Base-by-base conservation (phyloP, 164 flowering plant species). In the Piper betle region DNA sequence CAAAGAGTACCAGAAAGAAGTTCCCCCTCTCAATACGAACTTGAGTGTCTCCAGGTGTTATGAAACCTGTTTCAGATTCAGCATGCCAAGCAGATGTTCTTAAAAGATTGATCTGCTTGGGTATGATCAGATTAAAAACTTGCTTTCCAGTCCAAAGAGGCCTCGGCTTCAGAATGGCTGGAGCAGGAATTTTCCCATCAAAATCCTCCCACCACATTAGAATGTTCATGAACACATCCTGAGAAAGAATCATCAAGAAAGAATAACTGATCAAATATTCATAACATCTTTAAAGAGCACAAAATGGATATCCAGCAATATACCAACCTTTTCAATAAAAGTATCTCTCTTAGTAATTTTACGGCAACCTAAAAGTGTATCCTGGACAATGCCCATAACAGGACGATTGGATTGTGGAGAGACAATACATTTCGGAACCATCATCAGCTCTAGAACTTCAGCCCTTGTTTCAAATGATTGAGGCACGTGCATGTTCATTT, bases 131-230 rank as follows among this genome's bases (percentile, higher is more conserved):
- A 76, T 91, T 94, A 55, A 94, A 94, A 43, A 94, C 97, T 82
- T 94, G 99, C 54, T 94, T 94, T 55, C 97, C 99, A 0, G 97
- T 94, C 99, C 99, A 94, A 62, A 88, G 84, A 37, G 99, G 99
- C 63, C 85, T 81, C 56, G 97, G 99, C 80, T 88, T 88, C 79
- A 88, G 70, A 75, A 94, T 86, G 33, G 95, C 83, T 8, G 99
- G 99, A 52, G 92, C 84, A 55, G 99, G 97, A 70, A 94, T 72
- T 78, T 91, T 94, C 56, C 99, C 99, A 72, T 94, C 99, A 75
- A 94, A 94, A 72, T 94, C 97, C 71, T 94, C 99, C 99, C 99
- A 94, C 99, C 99, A 94, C 96, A 94, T 91, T 73, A 94, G 80
- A 41, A 80, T 91, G 70, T 94, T 94, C 96, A 94, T 91, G 55